Percentiles rank a stretch among this genome's conserved stretches.
phyloP scores from a whole-genome alignment of 2,329 filamentous ascomycete genomes.

The Sclerotinia minor region DNA sequence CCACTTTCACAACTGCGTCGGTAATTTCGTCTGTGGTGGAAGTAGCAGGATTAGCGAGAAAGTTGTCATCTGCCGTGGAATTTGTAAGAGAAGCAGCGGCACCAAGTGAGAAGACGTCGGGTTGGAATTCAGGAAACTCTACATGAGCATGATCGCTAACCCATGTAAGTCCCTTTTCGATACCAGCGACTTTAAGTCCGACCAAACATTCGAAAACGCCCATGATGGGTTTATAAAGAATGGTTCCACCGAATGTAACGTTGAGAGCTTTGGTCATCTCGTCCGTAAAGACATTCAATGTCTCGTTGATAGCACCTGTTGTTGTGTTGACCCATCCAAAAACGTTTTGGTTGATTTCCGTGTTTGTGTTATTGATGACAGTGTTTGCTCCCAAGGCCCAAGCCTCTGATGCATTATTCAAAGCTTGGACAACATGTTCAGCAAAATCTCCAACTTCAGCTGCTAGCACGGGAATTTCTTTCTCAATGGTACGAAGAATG shows the following conservation, averaged over 20 bases:
- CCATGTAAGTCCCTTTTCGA: slow-evolving; percentile 92
- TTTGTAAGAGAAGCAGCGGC: slow-evolving; percentile 61
- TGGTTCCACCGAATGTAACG: slow-evolving; percentile 75
- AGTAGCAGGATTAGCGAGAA: slow-evolving; percentile 74
- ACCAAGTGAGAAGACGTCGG: slow-evolving; percentile 81
- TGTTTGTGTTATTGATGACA: slow-evolving; percentile 59
- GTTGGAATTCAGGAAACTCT: slow-evolving; percentile 72
- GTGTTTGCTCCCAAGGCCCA: slow-evolving; percentile 66
- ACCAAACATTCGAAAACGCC: slow-evolving; percentile 86
- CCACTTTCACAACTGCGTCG: slow-evolving; percentile 69
- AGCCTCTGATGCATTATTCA: slow-evolving; percentile 63
- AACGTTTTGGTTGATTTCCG: slow-evolving; percentile 78
- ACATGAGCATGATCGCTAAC: slow-evolving; percentile 84
- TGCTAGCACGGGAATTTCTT: slow-evolving; percentile 64
- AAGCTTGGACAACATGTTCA: slow-evolving; percentile 59
- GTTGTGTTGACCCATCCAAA: slow-evolving; percentile 85
- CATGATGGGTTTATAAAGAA: slow-evolving; percentile 74
- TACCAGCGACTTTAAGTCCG: slow-evolving; percentile 77
- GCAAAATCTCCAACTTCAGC: slow-evolving; percentile 65
- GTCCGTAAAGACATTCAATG: slow-evolving; percentile 77
- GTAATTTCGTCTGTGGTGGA: slow-evolving; percentile 80
- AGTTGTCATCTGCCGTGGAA: slow-evolving; percentile 62
- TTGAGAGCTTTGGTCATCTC: slow-evolving; percentile 75
- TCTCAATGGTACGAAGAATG: slow-evolving; percentile 61
- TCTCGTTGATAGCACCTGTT: slow-evolving; percentile 79